Percentiles rank a stretch among this genome's conserved stretches.
Conservation (phyloP, 75 land plant genomes). For the Picea glauca region DNA sequence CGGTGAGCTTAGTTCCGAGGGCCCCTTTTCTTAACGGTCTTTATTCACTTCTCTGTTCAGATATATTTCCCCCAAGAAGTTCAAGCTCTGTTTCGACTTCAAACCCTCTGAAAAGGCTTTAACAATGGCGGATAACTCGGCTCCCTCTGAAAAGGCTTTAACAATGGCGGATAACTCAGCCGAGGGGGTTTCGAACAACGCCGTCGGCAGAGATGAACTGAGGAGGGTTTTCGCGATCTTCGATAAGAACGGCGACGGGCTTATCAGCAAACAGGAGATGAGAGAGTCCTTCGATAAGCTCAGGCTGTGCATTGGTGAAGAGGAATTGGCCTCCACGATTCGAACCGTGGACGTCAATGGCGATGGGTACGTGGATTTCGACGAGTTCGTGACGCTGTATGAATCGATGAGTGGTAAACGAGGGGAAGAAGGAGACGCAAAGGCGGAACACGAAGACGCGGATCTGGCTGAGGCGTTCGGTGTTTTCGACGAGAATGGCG, state of each 20-base stretch:
- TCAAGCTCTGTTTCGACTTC: background rate
- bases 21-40: background rate
- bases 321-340: conserved; percentile 29
- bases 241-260: conserved; percentile 74
- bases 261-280: conserved; percentile 58
- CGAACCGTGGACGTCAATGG: conserved; percentile 44
- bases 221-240: conserved; percentile 50
- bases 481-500: conserved; percentile 62
- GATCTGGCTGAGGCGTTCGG: conserved; percentile 63
- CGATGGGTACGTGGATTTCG: conserved; percentile 62
- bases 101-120: no score
- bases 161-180: background rate
- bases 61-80: background rate
- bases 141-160: background rate
- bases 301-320: conserved; percentile 18
- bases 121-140: no score
- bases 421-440: conserved; percentile 15
- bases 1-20: no score
- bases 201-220: conserved; percentile 24
- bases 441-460: background rate
- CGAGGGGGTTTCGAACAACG: background rate
- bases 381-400: conserved; percentile 51
- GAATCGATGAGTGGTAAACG: background rate
- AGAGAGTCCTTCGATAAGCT: conserved; percentile 44
- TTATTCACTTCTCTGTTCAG: background rate